phyloP scores from a whole-genome alignment of 768 basidiomycete genomes.

The Lactifluus volemus region DNA sequence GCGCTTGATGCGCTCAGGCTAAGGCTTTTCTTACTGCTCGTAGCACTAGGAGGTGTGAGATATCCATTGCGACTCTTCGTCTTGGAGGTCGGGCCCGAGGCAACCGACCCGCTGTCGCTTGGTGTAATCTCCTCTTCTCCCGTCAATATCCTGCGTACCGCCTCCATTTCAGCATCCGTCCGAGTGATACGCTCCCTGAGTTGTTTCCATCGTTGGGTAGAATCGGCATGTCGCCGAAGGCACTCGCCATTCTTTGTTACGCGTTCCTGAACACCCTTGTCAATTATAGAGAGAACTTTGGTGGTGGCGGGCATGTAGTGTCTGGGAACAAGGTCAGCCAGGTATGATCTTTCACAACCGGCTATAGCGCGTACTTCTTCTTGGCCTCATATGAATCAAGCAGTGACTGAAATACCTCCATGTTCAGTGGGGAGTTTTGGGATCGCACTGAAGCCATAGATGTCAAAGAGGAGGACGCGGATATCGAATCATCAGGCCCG shows the following conservation, averaged over 20 bases:
- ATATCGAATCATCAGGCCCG: constrained; percentile 38
- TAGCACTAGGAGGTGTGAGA: constrained; percentile 51
- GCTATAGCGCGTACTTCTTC: constrained; percentile 57
- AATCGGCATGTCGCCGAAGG: constrained; percentile 80
- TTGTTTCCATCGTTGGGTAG: constrained; percentile 76
- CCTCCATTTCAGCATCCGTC: constrained; percentile 79
- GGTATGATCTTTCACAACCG: neutral
- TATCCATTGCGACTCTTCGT: constrained; percentile 47
- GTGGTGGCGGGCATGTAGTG: constrained; percentile 93
- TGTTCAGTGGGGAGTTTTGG: constrained; percentile 43
- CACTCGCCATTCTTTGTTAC: constrained; percentile 97
- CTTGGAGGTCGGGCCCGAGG: constrained; percentile 40
- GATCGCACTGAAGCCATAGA: constrained; percentile 34
- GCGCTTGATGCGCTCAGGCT: constrained; percentile 38
- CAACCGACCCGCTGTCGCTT: constrained; percentile 65
- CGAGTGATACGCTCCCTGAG: constrained; percentile 71
- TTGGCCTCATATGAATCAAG: constrained; percentile 77
- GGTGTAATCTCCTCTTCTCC: constrained; percentile 39
- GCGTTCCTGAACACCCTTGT: constrained; percentile 87
- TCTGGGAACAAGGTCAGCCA: constrained; percentile 32
- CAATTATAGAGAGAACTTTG: constrained; percentile 88
- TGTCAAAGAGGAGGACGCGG: constrained; percentile 30
- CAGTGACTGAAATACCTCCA: constrained; percentile 58
- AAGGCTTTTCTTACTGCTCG: constrained; percentile 31
- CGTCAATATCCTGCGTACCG: constrained; percentile 47